Conservation (phyloP, 352 stramenopile species). For the Globisporangium nagaii region DNA sequence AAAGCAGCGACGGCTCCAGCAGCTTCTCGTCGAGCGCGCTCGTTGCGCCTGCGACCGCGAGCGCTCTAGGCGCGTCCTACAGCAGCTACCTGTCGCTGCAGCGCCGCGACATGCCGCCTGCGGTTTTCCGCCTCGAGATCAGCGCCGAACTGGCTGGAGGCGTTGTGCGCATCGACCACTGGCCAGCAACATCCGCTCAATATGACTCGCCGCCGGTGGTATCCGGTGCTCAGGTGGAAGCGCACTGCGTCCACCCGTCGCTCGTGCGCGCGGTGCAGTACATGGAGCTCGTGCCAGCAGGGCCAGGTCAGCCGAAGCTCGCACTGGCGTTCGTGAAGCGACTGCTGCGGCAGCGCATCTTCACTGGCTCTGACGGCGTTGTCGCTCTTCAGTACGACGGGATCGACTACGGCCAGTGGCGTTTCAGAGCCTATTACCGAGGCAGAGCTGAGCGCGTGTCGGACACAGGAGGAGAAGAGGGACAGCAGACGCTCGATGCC, state of each 20-base stretch:
- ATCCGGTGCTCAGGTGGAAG: slow-evolving; percentile 6
- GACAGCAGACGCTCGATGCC: slow-evolving; percentile 12
- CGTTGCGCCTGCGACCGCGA: slow-evolving; percentile 20
- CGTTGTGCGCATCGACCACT: slow-evolving; percentile 43
- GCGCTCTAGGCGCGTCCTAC: slow-evolving; percentile 16
- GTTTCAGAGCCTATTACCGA: slow-evolving; percentile 41
- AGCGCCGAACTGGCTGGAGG: slow-evolving; percentile 1
- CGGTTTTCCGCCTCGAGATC: slow-evolving; percentile 43
- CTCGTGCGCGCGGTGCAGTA: slow-evolving; percentile 40
- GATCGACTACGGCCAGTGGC: slow-evolving; percentile 58
- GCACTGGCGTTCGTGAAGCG: slow-evolving; percentile 48
- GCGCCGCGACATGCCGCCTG: slow-evolving; percentile 1
- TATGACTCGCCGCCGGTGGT: background rate
- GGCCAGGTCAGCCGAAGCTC: slow-evolving; percentile 29
- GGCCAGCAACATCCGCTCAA: slow-evolving; percentile 16
- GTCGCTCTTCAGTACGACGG: slow-evolving; percentile 41
- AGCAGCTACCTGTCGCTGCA: slow-evolving; percentile 24
- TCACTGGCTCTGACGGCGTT: slow-evolving; percentile 18
- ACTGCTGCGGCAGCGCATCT: slow-evolving; percentile 37
- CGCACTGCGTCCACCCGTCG: slow-evolving; percentile 19
- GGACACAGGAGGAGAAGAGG: background rate
- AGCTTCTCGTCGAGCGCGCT: slow-evolving; percentile 23
- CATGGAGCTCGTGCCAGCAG: slow-evolving; percentile 35
- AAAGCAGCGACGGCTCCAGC: slow-evolving; percentile 1
- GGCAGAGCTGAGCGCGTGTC: slow-evolving; percentile 1